Base-by-base conservation (phyloP, 129 eudicot genomes). In the Scalesia atractyloides region DNA sequence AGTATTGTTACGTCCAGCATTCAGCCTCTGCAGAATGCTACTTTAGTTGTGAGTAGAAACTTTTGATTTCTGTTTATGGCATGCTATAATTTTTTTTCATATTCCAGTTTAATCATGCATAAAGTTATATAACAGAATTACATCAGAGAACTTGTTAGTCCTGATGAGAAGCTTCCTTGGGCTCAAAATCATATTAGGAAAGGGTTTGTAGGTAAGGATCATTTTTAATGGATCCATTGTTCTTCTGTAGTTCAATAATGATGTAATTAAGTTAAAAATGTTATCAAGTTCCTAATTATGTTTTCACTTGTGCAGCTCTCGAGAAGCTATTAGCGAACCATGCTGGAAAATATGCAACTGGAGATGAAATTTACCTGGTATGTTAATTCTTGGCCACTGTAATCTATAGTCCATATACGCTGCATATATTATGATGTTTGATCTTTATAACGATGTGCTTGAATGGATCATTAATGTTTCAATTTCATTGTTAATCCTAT, bases 261-360 rank as follows among this genome's bases (percentile, higher is more conserved):
- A 54, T 54, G 61, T 19, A 54, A 18, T 58, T 58, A 13, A 58
- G 39, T 12, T 58, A 3, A 58, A 11, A 19, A 58, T 22, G n/a
- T 30, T 60, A 60, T 11, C 44, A 60, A 60, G 13, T 30, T 60
- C 4, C 19, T 60, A 60, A 26, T 30, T 20, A 56, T 60, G 44
- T 30, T 19, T 30, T 49, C 33, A 68, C 65, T 71, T 59, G 15
- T 84, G 70, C 86, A 88, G 90, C 90, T 77, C 86, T 90, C 18
- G 96, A 90, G 84, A 85, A 90, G 77, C 87, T 90, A 12, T 56
- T 90, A 73, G 67, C 53, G 13, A 82, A 80, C 16, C 39, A 80
- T 87, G 90, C 91, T 71, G 91, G 96, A 70, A 87, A 79, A 61
- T 90, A 84, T 83, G 96, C 96, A 17, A 90, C 91, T 0, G 91